phyloP scores from a whole-genome alignment of 139 green algal species.

The Haematococcus lacustris region DNA sequence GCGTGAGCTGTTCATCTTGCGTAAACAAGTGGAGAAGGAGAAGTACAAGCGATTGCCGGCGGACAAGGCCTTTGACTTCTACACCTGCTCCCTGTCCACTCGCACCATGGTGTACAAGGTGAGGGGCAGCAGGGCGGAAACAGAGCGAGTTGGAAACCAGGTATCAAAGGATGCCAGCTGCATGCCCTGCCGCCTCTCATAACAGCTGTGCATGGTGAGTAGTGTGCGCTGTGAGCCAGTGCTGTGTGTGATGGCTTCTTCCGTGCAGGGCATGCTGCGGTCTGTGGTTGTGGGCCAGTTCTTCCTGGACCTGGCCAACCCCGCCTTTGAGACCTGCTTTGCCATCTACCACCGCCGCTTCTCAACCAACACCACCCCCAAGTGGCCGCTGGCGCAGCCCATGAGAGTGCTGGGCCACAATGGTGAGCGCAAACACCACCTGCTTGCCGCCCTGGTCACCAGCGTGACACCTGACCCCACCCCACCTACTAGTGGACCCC shows the following conservation, averaged over 20 bases:
- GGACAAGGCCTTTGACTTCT: conserved; percentile 68
- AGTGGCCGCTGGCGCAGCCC: conserved; percentile 97
- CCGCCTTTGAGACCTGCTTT: conserved; percentile 77
- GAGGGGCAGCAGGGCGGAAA: too few relatives aligned
- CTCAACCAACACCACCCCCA: conserved; percentile 98
- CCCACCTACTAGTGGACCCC: too few relatives aligned
- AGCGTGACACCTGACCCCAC: too few relatives aligned
- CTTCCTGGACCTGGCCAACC: conserved; percentile 87
- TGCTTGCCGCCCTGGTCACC: too few relatives aligned
- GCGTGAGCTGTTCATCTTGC: conserved; percentile 89
- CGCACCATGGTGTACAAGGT: conserved; percentile 97
- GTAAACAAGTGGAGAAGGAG: conserved; percentile 87
- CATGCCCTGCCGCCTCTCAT: too few relatives aligned
- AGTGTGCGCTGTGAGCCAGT: too few relatives aligned
- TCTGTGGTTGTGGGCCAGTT: conserved; percentile 78
- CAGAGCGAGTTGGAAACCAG: too few relatives aligned
- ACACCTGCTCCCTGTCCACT: conserved; percentile 82
- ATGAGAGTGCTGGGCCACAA: conserved; percentile 99
- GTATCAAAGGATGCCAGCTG: too few relatives aligned
- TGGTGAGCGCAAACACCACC: conserved; percentile 60
- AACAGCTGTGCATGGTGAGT: too few relatives aligned
- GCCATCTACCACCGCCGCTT: conserved; percentile 98
- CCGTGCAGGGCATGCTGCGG: conserved; percentile 78
- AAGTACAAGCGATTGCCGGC: conserved; percentile 38
- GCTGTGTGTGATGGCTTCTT: too few relatives aligned